Conservation (phyloP, 2,329 filamentous ascomycete species). For the Alternaria infectoria region DNA sequence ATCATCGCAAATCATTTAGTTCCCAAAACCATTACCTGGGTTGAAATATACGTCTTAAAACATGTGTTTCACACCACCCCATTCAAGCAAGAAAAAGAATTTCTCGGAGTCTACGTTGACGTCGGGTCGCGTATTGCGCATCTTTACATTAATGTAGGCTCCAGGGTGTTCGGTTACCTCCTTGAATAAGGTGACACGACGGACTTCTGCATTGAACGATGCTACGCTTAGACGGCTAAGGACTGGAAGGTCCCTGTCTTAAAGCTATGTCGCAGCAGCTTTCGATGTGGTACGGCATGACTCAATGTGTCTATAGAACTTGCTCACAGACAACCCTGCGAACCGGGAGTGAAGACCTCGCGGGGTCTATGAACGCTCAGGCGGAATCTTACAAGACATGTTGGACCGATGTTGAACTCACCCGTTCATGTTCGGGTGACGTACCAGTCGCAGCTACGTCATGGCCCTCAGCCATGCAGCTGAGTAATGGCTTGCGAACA, state of each 20-base stretch:
- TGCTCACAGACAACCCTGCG: neutral
- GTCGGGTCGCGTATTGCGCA: neutral
- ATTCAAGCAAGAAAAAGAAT: neutral
- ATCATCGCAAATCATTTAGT: neutral
- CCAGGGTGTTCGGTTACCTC: neutral
- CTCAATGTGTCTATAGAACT: neutral
- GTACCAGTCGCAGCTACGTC: neutral
- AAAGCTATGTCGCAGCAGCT: neutral
- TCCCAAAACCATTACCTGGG: neutral
- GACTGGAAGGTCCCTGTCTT: neutral
- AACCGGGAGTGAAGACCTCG: neutral
- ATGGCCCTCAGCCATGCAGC: neutral
- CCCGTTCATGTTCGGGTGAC: too few species aligned
- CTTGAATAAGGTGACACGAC: neutral
- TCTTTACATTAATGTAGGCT: neutral
- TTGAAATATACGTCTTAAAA: neutral
- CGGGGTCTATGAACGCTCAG: neutral
- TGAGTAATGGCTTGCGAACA: neutral
- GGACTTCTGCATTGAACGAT: neutral
- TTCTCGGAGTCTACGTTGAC: accelerated
- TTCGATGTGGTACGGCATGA: neutral
- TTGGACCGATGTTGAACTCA: neutral
- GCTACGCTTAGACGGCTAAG: neutral
- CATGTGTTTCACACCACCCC: neutral
- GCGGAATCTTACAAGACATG: neutral